A percentile compares a stretch with the other conserved stretches of the same genome.
These are phyloP conservation scores for Boletus reticulatus DNA, from an alignment of 768 basidiomycete genomes.

Conservation along the genomic window DNA sequence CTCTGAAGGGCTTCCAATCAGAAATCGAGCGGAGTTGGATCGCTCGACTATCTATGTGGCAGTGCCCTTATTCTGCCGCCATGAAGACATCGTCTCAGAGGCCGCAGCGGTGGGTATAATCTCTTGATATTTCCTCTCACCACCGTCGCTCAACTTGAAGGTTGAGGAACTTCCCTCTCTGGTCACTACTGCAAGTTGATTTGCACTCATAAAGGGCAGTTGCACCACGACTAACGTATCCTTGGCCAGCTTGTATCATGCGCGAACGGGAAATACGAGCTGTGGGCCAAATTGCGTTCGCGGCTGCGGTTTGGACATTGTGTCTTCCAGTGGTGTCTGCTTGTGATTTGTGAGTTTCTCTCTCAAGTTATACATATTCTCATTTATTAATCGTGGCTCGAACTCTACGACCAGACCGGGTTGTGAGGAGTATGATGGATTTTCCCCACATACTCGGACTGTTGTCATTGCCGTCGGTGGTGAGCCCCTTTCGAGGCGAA, in stretches of 20 bases:
- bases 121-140: too few relatives aligned
- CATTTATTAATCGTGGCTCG: background rate
- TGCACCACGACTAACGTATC: background rate
- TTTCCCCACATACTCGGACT: background rate
- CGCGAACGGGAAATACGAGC: background rate
- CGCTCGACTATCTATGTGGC: too few relatives aligned
- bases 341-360: conserved; percentile 11
- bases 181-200: background rate
- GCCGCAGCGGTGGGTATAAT: too few relatives aligned
- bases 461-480: background rate
- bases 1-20: too few relatives aligned
- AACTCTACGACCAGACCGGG: background rate
- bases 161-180: too few relatives aligned
- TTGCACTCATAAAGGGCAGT: background rate
- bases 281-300: background rate
- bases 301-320: background rate
- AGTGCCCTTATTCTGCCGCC: too few relatives aligned
- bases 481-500: conserved; percentile 1
- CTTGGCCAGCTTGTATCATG: background rate
- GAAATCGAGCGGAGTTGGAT: too few relatives aligned
- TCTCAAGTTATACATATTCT: background rate
- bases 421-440: background rate
- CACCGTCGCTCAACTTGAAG: too few relatives aligned
- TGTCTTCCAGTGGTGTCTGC: conserved; percentile 14
- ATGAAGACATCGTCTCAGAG: too few relatives aligned